Percentiles rank a stretch among this genome's conserved stretches.
Conservation (phyloP, 2,329 filamentous ascomycete species). For the Aschersonia sp. region DNA sequence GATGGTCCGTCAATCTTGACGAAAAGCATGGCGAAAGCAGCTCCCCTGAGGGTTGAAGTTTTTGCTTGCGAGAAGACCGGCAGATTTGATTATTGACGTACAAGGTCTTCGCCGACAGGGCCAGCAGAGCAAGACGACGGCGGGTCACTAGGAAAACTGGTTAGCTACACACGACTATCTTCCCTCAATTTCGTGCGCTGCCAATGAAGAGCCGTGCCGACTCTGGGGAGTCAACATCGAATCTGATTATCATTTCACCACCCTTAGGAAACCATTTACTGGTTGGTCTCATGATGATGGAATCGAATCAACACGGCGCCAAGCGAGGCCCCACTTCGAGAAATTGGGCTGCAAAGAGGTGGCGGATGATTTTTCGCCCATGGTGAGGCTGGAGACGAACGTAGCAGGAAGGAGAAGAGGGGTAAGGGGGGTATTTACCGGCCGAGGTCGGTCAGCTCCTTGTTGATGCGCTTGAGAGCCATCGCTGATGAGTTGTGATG, state of each 20-base stretch:
- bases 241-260: too few species aligned
- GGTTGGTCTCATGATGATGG: too few species aligned
- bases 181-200: too few species aligned
- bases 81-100: constrained; percentile 35
- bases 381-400: constrained; percentile 5
- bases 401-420: constrained; percentile 3
- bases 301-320: too few species aligned
- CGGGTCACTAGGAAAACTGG: constrained; percentile 55
- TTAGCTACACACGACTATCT: too few species aligned
- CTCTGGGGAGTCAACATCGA: too few species aligned
- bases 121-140: constrained; percentile 98
- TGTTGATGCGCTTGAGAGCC: constrained; percentile 91
- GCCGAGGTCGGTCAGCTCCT: constrained; percentile 81
- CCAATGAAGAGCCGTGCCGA: too few species aligned
- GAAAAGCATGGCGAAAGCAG: too few species aligned
- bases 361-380: constrained; percentile 5
- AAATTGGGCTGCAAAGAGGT: constrained; percentile 10
- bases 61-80: not conserved
- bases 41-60: too few species aligned
- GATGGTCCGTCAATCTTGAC: too few species aligned
- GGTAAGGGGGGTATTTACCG: constrained; percentile 44
- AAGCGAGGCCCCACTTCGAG: constrained; percentile 20
- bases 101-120: constrained; percentile 92
- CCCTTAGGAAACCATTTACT: not conserved
- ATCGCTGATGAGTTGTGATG: constrained; percentile 32